A percentile compares a stretch with the other conserved stretches of the same genome.
These are phyloP conservation scores for Ustilago vetiveriae DNA, from an alignment of 1,284 basidiomycete species.

Conservation along the genomic window DNA sequence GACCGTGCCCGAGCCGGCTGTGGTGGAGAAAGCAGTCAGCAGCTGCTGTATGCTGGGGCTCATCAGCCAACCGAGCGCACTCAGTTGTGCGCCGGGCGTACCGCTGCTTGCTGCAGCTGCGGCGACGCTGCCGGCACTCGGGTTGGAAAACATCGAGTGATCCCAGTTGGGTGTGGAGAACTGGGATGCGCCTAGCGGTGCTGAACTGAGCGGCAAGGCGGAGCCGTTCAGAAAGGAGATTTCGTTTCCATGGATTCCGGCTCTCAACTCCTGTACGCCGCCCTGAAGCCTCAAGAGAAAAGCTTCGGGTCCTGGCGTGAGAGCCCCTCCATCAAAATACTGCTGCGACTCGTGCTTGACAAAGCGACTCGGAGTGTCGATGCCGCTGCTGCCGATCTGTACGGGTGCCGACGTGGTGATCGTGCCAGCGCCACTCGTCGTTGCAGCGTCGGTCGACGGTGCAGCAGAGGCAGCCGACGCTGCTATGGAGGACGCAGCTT, in stretches of 20 bases:
- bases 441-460: slow-evolving; percentile 6
- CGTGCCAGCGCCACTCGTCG: not conserved
- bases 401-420: slow-evolving; percentile 26
- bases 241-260: slow-evolving; percentile 53
- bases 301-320: slow-evolving; percentile 58
- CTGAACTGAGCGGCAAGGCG: slow-evolving; percentile 28
- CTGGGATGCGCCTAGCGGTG: slow-evolving; percentile 24
- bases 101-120: slow-evolving; percentile 24
- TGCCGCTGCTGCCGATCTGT: slow-evolving; percentile 29
- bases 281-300: slow-evolving; percentile 58
- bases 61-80: slow-evolving; percentile 55
- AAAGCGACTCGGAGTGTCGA: slow-evolving; percentile 48
- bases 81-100: slow-evolving; percentile 28
- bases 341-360: slow-evolving; percentile 47
- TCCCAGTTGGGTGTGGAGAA: slow-evolving; percentile 44
- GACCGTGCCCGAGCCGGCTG: slow-evolving; percentile 30
- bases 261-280: slow-evolving; percentile 55
- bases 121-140: slow-evolving; percentile 21
- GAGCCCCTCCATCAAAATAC: slow-evolving; percentile 57
- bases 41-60: slow-evolving; percentile 57
- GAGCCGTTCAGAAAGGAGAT: slow-evolving; percentile 48
- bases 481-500: slow-evolving; percentile 2
- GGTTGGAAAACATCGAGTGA: slow-evolving; percentile 37
- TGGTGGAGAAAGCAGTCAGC: slow-evolving; percentile 38
- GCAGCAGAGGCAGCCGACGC: slow-evolving; percentile 3